Base-by-base conservation (phyloP, 2,329 filamentous ascomycete genomes). In the Lachnellula cervina region DNA sequence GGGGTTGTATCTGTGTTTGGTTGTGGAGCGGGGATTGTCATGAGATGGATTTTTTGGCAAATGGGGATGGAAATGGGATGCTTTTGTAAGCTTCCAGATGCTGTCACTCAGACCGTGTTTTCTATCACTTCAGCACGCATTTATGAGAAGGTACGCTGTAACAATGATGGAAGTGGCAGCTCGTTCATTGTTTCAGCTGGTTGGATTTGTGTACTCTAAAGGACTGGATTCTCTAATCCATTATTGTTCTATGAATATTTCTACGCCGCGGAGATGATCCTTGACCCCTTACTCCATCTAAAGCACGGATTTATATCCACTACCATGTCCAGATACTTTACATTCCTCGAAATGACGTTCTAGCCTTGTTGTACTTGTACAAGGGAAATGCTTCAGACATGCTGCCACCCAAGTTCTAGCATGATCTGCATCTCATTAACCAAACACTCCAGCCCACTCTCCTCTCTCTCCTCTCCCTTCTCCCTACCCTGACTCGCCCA, bases 351-450 rank as follows among this genome's bases (percentile, higher is more conserved):
- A 23, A 32, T 32, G 28, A 32, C 42, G 19, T 23, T 23, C 42
- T 6, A 19, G 37, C 37, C 11, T 40, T 16, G 37, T 5, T 40
- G 6, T 40, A 16, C 37, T 4, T 11, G 11, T 44, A 11, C 4
- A 23, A 23, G 17, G 9, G 9, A 13, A 19, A 13, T 2, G 17
- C 59, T 45, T 56, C 52, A 64, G 32, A 66, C 68, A 73, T 84
- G 81, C 55, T 76, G 76, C 82, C 81, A 84, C 2, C 81, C 81
- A 64, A 79, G 81, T 58, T 74, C 71, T 40, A 74, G 76, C 54
- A 84, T 67, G 21, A 84, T 77, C 64, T 84, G 81, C 77, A 82
- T 83, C 71, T 84, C 81, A 62, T 83, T 79, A 47, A 84, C 77
- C 62, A 84, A 64, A 61, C 81, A 84, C 57, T 77, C 75, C 47